These are phyloP conservation scores for Daldinia grandis DNA, from an alignment of 495 filamentous ascomycete genomes.

Conservation along the genomic window DNA sequence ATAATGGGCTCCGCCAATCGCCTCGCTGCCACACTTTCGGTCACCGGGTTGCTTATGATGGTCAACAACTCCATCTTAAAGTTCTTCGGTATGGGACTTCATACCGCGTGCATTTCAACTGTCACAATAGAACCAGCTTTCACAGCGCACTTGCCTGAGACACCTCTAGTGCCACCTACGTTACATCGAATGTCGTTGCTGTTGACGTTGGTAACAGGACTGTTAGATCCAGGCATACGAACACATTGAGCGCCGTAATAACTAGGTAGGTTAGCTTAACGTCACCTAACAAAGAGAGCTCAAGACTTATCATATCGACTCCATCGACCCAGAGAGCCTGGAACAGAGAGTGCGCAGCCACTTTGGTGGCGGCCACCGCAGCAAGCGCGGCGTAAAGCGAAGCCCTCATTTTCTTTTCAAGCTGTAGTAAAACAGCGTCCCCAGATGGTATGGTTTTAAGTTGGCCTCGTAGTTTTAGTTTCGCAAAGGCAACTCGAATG, in stretches of 20 bases:
- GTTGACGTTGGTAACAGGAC: conserved; percentile 53
- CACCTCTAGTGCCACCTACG: conserved; percentile 31
- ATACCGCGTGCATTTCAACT: conserved; percentile 58
- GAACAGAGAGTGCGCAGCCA: conserved; percentile 49
- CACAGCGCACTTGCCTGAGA: conserved; percentile 42
- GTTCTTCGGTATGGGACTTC: neutral
- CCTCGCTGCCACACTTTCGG: conserved; percentile 53
- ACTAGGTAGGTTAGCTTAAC: conserved; percentile 19
- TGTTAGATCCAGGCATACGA: conserved; percentile 49
- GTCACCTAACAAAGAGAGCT: neutral
- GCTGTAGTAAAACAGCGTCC: conserved; percentile 2
- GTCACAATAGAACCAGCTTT: conserved; percentile 55
- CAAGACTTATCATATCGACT: conserved; percentile 48
- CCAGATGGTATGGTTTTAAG: neutral
- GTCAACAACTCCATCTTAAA: conserved; percentile 45
- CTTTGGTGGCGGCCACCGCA: conserved; percentile 42
- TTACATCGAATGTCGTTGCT: conserved; percentile 55
- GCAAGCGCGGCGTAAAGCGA: conserved; percentile 40
- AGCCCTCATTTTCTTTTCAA: conserved; percentile 48
- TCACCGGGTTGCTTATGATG: conserved; percentile 54
- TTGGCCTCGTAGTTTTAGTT: conserved; percentile 11
- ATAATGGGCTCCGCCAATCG: conserved; percentile 62
- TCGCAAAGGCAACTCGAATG: conserved; percentile 25
- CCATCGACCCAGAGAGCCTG: conserved; percentile 52
- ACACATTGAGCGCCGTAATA: conserved; percentile 45